These are phyloP conservation scores for Mollisia scopiformis DNA, from an alignment of 2,329 filamentous ascomycete genomes.

Conservation along the genomic window DNA sequence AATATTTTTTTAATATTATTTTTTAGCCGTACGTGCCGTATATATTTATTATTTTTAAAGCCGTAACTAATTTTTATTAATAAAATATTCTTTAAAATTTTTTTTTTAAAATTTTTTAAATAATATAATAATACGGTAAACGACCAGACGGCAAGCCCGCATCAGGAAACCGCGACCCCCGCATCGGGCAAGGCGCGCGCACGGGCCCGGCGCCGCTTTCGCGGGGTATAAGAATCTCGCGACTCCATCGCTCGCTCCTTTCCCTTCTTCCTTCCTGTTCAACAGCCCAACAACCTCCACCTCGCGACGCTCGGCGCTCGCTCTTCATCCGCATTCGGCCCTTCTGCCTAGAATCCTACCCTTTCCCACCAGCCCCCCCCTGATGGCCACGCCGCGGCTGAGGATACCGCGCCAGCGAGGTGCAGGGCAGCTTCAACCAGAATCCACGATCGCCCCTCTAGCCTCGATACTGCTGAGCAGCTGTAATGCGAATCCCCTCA, in stretches of 20 bases:
- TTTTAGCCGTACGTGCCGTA: no score
- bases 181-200: not conserved
- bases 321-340: constrained; percentile 21
- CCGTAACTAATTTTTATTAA: not conserved
- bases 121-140: not conserved
- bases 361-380: constrained; percentile 19
- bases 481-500: constrained; percentile 13
- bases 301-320: not conserved
- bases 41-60: no score
- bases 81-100: not conserved
- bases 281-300: not conserved
- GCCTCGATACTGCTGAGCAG: constrained; percentile 21
- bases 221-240: not conserved
- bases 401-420: constrained; percentile 19
- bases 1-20: no score
- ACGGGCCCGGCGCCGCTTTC: not conserved
- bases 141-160: not conserved
- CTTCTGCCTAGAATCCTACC: constrained; percentile 19
- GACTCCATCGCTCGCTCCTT: not conserved
- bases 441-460: constrained; percentile 18
- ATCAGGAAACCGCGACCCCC: not conserved
- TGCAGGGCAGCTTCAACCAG: constrained; percentile 23
- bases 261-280: not conserved
- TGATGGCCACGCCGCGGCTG: constrained; percentile 23
- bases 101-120: not conserved